phyloP scores from a whole-genome alignment of 441 rosid genomes.

The Arabidopsis hybrid region DNA sequence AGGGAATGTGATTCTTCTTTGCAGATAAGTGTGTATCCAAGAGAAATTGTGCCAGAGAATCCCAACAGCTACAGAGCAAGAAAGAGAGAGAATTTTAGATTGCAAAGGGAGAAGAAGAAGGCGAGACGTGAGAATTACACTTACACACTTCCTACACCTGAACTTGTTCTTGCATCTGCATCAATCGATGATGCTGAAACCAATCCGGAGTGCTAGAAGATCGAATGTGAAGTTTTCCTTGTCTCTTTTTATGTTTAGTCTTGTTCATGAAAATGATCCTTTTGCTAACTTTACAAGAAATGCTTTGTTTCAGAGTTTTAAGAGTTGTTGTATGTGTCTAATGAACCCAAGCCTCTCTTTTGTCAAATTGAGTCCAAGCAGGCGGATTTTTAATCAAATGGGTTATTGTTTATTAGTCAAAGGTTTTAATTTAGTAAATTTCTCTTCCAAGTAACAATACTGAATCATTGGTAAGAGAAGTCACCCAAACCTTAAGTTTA shows the following conservation, averaged over 20 bases:
- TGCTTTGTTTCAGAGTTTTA: conserved; percentile 30
- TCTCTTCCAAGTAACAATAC: not conserved
- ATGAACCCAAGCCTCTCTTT: conserved; percentile 25
- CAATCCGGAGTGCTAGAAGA: conserved; percentile 49
- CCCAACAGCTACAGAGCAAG: conserved; percentile 86
- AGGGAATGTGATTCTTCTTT: not conserved
- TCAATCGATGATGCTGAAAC: conserved; percentile 44
- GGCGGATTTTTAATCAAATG: not conserved
- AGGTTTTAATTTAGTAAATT: not conserved
- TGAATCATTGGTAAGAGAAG: not conserved
- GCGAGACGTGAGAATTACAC: conserved; percentile 69
- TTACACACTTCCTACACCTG: conserved; percentile 51
- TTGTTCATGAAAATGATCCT: conserved; percentile 15
- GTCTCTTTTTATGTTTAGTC: conserved; percentile 22
- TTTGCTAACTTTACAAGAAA: conserved; percentile 22
- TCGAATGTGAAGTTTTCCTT: conserved; percentile 31
- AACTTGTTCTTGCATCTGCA: conserved; percentile 70
- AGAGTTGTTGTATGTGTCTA: conserved; percentile 24
- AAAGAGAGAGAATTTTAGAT: conserved; percentile 77
- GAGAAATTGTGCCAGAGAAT: conserved; percentile 80
- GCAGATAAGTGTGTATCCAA: conserved; percentile 83
- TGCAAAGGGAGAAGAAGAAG: conserved; percentile 77
- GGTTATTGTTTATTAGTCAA: not conserved
- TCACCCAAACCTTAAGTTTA: not conserved
- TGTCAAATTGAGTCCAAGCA: conserved; percentile 18